Evolutionary conservation across 2,329 filamentous ascomycete species (phyloP).

Genomic region (Pseudogymnoascus sp.): DNA sequence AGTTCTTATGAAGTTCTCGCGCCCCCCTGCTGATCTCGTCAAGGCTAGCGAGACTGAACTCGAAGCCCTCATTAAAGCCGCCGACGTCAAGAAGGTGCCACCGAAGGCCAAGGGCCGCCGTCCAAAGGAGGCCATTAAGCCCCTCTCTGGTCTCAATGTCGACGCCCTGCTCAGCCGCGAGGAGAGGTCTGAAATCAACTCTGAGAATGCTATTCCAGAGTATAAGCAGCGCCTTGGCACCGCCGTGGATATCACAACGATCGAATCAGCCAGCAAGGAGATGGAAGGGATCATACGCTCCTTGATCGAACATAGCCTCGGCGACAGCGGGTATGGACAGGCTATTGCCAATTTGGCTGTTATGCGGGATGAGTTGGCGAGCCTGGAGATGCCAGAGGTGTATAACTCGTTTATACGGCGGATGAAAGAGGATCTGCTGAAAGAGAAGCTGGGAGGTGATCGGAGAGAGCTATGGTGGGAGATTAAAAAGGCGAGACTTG

Average conservation of each 20-base stretch:
- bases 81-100: conserved; percentile 82
- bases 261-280: conserved; percentile 62
- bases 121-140: conserved; percentile 59
- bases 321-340: conserved; percentile 63
- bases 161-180: conserved; percentile 64
- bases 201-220: conserved; percentile 75
- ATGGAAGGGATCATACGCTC: conserved; percentile 63
- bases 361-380: conserved; percentile 67
- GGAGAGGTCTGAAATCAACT: conserved; percentile 45
- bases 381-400: conserved; percentile 62
- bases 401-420: conserved; percentile 67
- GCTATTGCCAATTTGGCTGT: conserved; percentile 68
- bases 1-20: conserved; percentile 62
- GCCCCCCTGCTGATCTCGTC: conserved; percentile 60
- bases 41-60: conserved; percentile 48
- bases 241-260: conserved; percentile 49
- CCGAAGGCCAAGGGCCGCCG: conserved; percentile 69
- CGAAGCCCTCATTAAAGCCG: conserved; percentile 54
- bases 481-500: conserved; percentile 57
- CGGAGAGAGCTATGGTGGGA: conserved; percentile 75
- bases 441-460: conserved; percentile 64
- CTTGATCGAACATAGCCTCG: conserved; percentile 64
- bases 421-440: conserved; percentile 64
- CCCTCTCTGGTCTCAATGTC: conserved; percentile 82
- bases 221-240: conserved; percentile 71